A percentile compares a stretch with the other conserved stretches of the same genome.
Evolutionary conservation across 176 grass and related monocot genomes (phyloP).

Genomic region (Chloris gayana): DNA sequence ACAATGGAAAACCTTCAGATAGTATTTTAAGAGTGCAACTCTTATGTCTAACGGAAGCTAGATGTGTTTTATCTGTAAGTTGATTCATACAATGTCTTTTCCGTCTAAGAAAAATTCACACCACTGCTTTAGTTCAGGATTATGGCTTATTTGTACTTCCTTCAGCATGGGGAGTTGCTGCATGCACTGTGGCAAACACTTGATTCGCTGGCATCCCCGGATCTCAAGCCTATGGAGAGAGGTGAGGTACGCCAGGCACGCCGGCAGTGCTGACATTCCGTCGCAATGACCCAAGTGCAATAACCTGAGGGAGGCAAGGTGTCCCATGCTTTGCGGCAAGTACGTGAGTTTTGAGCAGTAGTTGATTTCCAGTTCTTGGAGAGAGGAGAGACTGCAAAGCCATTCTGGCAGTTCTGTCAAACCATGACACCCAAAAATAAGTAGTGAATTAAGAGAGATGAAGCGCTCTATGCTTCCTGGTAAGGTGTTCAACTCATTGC

Average conservation of each 20-base stretch:
- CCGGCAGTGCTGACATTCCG: background rate
- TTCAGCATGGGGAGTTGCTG: background rate
- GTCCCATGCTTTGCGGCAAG: background rate
- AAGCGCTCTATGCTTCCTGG: slow-evolving; percentile 16
- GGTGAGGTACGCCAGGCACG: background rate
- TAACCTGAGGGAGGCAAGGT: background rate
- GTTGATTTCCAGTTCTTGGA: background rate
- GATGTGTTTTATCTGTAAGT: background rate
- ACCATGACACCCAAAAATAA: slow-evolving; percentile 15
- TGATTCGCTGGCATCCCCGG: background rate
- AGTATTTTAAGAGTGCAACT: no score
- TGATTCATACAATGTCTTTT: slow-evolving; percentile 21
- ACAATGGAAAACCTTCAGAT: no score
- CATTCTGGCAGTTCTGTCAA: slow-evolving; percentile 7
- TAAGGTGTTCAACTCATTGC: slow-evolving; percentile 13
- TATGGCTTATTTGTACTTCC: slow-evolving; percentile 9
- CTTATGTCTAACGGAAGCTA: no score
- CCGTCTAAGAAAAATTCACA: background rate
- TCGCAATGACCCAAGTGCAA: accelerated
- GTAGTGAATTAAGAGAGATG: background rate
- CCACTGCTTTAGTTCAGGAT: slow-evolving; percentile 23
- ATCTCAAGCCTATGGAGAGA: background rate
- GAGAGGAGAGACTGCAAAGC: background rate
- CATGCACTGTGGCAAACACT: slow-evolving; percentile 19
- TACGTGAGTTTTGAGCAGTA: background rate